These are phyloP conservation scores for Taphrina confusa DNA, from an alignment of 1,139 yeast genomes.

Conservation along the genomic window DNA sequence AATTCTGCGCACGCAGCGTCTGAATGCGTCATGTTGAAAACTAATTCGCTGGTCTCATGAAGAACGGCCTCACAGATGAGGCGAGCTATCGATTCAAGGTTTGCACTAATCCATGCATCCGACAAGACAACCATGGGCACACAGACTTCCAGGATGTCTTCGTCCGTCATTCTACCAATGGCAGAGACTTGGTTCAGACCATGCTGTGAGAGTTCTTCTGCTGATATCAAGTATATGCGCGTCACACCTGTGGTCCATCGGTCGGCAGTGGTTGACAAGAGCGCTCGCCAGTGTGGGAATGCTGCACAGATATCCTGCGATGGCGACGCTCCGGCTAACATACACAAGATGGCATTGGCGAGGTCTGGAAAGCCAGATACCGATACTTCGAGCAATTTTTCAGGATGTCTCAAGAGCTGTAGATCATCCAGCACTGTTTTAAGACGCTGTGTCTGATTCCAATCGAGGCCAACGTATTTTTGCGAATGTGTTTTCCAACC, in stretches of 20 bases:
- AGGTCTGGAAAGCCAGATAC: not conserved
- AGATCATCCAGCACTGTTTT: not conserved
- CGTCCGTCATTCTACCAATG: not conserved
- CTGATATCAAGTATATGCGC: not conserved
- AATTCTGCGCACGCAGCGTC: conserved; percentile 20
- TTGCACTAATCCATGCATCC: conserved; percentile 1
- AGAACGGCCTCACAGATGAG: conserved; percentile 3
- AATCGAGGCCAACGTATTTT: conserved; percentile 14
- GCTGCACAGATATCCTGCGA: conserved; percentile 4
- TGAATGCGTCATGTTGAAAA: conserved; percentile 2
- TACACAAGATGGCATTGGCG: not conserved
- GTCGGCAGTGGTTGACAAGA: not conserved
- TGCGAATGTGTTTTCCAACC: conserved; percentile 25
- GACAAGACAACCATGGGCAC: not conserved
- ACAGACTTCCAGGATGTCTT: conserved; percentile 1
- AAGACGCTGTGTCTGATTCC: not conserved
- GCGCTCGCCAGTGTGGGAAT: not conserved
- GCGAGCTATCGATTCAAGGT: not conserved
- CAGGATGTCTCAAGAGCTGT: not conserved
- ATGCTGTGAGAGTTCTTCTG: not conserved
- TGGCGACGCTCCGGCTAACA: not conserved
- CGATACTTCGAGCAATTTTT: not conserved
- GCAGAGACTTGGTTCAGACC: conserved; percentile 1
- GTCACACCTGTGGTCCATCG: not conserved
- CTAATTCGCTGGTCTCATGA: conserved; percentile 9